Evolutionary conservation across 257 asterid genomes (phyloP), one percentile per base, ranked within the genome.

Genomic region (Nicotiana attenuata): DNA sequence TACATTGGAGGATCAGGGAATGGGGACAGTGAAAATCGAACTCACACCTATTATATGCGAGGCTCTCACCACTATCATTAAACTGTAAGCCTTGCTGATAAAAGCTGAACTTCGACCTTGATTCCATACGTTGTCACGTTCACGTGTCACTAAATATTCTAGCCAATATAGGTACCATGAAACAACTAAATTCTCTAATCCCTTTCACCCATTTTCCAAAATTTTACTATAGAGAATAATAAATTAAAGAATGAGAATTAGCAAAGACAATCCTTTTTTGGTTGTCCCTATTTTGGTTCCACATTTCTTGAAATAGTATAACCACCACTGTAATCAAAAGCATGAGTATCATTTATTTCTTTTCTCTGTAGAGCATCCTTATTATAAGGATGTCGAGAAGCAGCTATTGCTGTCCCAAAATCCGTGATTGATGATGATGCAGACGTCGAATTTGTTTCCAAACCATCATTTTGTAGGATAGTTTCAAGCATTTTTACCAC

Each of bases 381-480:
- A 20, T 89, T 92, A 84, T 90, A 89, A 83, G 92, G 96, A 82
- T 91, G 96, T 71, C 85, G 87, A 10, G 73, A 59, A 17, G 78
- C 85, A 81, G 85, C 87, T 52, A 87, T 92, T 13, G 86, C 85
- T 15, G 82, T 31, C 65, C 93, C 94, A 77, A 94, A 93, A 79
- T 93, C 97, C 0, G 98, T 92, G 56, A 90, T 86, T 3, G 98
- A 94, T 24, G 99, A 96, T 16, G 98, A 86, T 33, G 97, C 92
- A 3, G 99, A 92, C 24, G 97, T 88, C 60, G 98, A 90, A 82
- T 85, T 91, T 24, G 97, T 92, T 84, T 89, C 87, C 13, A 92
- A 78, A 1, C 97, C 96, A 84, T 92, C 98, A 53, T 84, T 90
- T 89, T 92, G 95, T 6, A 96, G 85, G 56, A 94, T 88, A 7